A percentile compares a stretch with the other conserved stretches of the same genome.
These are phyloP conservation scores for Cystobasidium pallidum DNA, from an alignment of 1,284 basidiomycete species.

Conservation along the genomic window DNA sequence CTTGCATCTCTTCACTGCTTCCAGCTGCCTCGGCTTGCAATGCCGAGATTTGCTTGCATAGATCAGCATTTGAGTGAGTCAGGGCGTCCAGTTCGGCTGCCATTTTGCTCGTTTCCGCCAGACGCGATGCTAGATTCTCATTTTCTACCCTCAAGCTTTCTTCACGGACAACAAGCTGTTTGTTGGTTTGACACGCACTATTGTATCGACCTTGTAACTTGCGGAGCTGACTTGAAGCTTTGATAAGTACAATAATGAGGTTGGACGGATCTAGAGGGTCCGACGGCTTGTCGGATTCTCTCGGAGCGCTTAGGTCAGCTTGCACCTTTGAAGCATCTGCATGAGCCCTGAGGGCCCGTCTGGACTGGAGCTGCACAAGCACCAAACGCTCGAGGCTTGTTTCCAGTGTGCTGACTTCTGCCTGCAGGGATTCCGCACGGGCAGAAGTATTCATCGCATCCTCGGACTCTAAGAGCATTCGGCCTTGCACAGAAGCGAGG, in stretches of 20 bases:
- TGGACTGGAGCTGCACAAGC: neutral
- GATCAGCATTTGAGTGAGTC: neutral
- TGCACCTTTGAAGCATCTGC: neutral
- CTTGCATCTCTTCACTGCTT: neutral
- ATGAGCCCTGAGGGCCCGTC: neutral
- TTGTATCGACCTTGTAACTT: neutral
- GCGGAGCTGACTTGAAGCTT: neutral
- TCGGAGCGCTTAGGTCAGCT: neutral
- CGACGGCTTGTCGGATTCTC: neutral
- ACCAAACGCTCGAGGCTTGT: neutral
- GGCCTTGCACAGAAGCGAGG: neutral
- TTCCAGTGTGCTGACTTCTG: neutral
- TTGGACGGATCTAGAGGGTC: neutral
- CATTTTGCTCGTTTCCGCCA: neutral
- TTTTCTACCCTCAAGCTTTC: neutral
- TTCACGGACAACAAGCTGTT: neutral
- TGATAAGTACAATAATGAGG: neutral
- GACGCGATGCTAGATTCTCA: neutral
- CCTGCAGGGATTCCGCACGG: neutral
- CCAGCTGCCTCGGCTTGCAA: neutral
- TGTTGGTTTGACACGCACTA: neutral
- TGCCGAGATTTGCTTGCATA: neutral
- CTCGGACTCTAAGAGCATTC: neutral
- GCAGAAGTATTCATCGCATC: neutral
- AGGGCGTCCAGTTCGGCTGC: neutral